Conservation (phyloP, 805 yeast species). For the Osmozyma mogii region DNA sequence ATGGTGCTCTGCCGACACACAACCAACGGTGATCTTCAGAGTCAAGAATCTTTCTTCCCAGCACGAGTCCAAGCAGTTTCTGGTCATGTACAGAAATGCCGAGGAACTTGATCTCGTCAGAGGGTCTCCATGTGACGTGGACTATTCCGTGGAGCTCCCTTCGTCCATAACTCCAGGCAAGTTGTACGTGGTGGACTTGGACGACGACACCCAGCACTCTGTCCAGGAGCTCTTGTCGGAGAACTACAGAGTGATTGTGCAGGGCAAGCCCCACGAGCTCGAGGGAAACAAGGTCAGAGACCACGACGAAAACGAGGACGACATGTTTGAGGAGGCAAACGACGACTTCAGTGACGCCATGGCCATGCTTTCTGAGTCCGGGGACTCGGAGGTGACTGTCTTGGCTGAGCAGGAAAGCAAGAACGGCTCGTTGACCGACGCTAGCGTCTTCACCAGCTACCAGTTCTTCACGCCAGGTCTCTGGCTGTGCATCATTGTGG, state of each 20-base stretch:
- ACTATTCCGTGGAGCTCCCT: too few relatives aligned
- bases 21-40: too few relatives aligned
- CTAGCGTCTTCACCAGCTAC: conserved; percentile 54
- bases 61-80: too few relatives aligned
- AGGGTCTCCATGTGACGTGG: too few relatives aligned
- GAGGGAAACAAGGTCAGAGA: conserved; percentile 15
- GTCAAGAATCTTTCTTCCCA: too few relatives aligned
- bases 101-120: too few relatives aligned
- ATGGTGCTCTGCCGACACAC: too few relatives aligned
- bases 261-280: conserved; percentile 24
- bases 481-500: conserved; percentile 65
- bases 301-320: conserved; percentile 9
- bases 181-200: conserved; percentile 21
- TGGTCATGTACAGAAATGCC: too few relatives aligned
- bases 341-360: conserved; percentile 27
- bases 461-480: conserved; percentile 75
- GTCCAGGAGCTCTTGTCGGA: conserved; percentile 14
- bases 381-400: conserved; percentile 15
- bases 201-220: conserved; percentile 12
- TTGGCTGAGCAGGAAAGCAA: conserved; percentile 12
- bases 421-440: conserved; percentile 6
- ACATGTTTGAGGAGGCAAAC: conserved; percentile 15
- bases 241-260: conserved; percentile 14
- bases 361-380: conserved; percentile 22
- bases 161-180: too few relatives aligned